phyloP scores from a whole-genome alignment of 768 basidiomycete genomes.

The Xerocomus brunneocitrinus region DNA sequence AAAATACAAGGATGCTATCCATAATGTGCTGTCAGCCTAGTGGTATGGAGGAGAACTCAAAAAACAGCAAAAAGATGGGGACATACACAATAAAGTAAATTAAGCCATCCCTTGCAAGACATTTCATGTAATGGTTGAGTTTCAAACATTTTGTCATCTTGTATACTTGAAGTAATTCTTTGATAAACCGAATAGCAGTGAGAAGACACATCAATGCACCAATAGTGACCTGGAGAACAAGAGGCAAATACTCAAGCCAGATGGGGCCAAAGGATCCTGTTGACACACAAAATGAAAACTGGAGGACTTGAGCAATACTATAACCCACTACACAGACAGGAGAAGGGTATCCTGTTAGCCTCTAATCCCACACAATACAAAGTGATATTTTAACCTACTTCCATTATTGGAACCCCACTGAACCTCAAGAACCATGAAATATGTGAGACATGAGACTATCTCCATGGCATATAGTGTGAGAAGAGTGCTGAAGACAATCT shows the following conservation, averaged over 20 bases:
- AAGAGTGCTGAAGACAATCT: not conserved
- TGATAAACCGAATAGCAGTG: not conserved
- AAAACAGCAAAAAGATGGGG: not conserved
- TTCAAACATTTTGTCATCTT: not conserved
- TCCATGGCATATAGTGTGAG: not conserved
- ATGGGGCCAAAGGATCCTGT: not conserved
- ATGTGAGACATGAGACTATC: not conserved
- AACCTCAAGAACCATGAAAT: not conserved
- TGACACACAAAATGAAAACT: not conserved
- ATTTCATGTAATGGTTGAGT: not conserved
- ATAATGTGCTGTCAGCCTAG: not conserved
- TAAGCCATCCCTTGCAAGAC: not conserved
- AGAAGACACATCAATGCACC: not conserved
- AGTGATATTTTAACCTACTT: not conserved
- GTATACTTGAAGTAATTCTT: not conserved
- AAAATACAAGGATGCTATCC: not conserved
- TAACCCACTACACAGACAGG: not conserved
- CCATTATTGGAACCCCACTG: too few species aligned
- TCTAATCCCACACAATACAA: not conserved
- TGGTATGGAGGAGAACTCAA: not conserved
- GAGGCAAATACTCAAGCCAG: not conserved
- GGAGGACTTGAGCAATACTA: not conserved
- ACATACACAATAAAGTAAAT: not conserved
- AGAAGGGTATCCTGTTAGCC: not conserved
- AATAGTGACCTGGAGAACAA: not conserved